Evolutionary conservation across 306 rosid genomes (phyloP).

Genomic region (Parietaria judaica): DNA sequence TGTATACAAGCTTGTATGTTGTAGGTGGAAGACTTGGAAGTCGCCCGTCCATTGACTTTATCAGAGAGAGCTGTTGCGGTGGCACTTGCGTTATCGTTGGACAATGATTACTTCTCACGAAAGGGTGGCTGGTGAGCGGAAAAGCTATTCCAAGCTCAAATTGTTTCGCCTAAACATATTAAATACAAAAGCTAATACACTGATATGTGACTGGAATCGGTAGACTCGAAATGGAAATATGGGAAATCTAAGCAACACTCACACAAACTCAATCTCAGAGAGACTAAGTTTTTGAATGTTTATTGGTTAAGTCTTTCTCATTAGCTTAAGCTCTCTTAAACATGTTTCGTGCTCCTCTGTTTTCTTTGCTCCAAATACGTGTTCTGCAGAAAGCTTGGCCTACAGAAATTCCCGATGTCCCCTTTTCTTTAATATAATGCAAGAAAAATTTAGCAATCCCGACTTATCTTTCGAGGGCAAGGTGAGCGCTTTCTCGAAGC

Average conservation of each 20-base stretch:
- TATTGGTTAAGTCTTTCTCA: background rate
- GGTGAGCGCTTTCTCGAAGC: too few species aligned
- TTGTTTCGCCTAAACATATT: background rate
- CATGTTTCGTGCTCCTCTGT: background rate
- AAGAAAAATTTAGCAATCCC: too few species aligned
- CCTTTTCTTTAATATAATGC: too few species aligned
- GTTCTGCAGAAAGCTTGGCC: too few species aligned
- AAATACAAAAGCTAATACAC: background rate
- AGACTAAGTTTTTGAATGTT: too few species aligned
- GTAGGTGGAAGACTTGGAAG: constrained; percentile 81
- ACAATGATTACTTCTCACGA: constrained; percentile 92
- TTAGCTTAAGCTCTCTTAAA: background rate
- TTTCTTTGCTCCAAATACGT: background rate
- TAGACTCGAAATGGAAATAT: too few species aligned
- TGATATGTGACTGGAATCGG: too few species aligned
- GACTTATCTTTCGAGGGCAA: too few species aligned
- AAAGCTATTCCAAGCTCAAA: background rate
- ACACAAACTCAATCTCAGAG: too few species aligned
- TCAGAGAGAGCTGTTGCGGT: constrained; percentile 87
- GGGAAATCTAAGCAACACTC: too few species aligned
- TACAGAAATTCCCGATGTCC: too few species aligned
- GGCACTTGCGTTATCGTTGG: constrained; percentile 97
- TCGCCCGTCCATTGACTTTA: constrained; percentile 56
- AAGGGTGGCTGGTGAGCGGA: constrained; percentile 86
- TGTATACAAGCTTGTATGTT: constrained; percentile 11